Evolutionary conservation across 768 basidiomycete species (phyloP), one percentile per base, ranked within the genome.

Genomic region (Amanita brunnescens): DNA sequence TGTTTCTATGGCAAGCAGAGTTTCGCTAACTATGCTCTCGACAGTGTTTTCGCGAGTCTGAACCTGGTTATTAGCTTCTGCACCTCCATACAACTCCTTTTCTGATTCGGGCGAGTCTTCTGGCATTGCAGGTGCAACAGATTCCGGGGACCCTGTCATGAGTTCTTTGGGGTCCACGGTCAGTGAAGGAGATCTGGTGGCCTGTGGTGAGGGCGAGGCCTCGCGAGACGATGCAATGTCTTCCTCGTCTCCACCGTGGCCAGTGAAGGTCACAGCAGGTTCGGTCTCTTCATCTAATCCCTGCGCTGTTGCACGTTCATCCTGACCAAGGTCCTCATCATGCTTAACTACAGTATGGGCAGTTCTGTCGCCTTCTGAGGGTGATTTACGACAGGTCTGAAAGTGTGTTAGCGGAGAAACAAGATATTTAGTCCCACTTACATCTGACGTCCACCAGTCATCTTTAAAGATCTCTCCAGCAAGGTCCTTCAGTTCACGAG

Each of bases 381-480:
- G 9, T 44, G 42, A 14, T 20, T 30, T 29, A 29, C 14, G 42
- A 2, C 9, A 44, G 6, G n/a, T 16, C 42, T 44, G 26, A 12
- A 30, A 13, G 24, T n/a, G 26, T n/a, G 20, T 48, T 38, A 37
- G 35, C 6, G 12, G n/a, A 13, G 16, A 24, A 9, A n/a, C 16
- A 16, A 14, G 14, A 13, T 0, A 32, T 38, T 4, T 16, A 35
- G 18, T 8, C 8, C 14, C 21, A 48, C 47, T 48, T 24, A 39
- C 47, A 9, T 35, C 47, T n/a, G 37, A 32, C 14, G 38, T 20
- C 49, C 49, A 66, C 38, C 70, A 67, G 1, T 58, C 58, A 20
- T 46, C 54, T 4, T 59, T 62, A 26, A 56, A 35, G 7, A 62
- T 55, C 57, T 70, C 72, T 51, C 71, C 69, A 9, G 71, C 61